Evolutionary conservation across 2,329 filamentous ascomycete genomes (phyloP).

Genomic region (Raffaelea albimanens): DNA sequence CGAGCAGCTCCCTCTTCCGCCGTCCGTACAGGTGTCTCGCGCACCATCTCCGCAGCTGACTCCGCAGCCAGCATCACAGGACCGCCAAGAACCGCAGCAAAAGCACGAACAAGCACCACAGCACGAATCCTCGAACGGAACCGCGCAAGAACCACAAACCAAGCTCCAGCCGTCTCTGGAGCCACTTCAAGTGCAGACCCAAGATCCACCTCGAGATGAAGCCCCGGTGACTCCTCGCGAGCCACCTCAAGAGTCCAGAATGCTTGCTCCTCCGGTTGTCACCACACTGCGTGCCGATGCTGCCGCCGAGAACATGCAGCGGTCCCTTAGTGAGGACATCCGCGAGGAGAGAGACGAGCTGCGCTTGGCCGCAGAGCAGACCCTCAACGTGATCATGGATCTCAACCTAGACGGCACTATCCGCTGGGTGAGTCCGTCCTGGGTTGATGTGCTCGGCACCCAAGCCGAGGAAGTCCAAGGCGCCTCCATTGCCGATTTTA

Average conservation of each 20-base stretch:
- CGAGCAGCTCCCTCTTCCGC: too few relatives aligned
- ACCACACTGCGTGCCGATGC: constrained; percentile 38
- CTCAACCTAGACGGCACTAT: constrained; percentile 82
- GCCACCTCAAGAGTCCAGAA: constrained; percentile 17
- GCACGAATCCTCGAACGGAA: neutral
- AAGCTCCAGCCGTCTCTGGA: too few relatives aligned
- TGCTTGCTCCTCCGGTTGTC: constrained; percentile 44
- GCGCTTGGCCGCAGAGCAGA: constrained; percentile 91
- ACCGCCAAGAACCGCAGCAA: neutral
- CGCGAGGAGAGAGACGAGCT: constrained; percentile 88
- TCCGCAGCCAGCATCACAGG: too few relatives aligned
- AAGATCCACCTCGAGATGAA: too few relatives aligned
- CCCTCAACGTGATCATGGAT: constrained; percentile 91
- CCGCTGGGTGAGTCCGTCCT: constrained; percentile 94
- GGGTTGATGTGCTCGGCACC: constrained; percentile 86
- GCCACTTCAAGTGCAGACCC: too few relatives aligned
- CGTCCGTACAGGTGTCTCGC: too few relatives aligned
- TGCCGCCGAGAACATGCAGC: constrained; percentile 44
- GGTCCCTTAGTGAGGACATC: constrained; percentile 77
- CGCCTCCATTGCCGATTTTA: constrained; percentile 67
- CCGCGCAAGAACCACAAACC: too few relatives aligned
- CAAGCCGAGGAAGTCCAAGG: constrained; percentile 63
- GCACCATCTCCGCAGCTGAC: too few relatives aligned
- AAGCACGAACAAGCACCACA: neutral
- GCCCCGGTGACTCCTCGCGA: too few relatives aligned